Evolutionary conservation across 129 eudicot genomes (phyloP).

Genomic region (Artemisia argyi): DNA sequence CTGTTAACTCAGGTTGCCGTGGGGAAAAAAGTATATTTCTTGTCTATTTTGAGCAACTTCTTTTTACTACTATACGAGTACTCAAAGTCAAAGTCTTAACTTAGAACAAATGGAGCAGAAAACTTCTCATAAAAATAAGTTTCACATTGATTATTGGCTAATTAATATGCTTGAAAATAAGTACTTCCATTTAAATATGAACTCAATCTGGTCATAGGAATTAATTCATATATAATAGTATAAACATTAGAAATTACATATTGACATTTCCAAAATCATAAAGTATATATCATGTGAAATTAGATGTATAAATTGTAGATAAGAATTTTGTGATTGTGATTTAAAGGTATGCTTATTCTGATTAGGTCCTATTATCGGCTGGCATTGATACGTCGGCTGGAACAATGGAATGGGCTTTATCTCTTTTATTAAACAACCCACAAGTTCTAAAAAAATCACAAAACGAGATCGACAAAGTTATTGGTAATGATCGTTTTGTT

Average conservation of each 20-base stretch:
- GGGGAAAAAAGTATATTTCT: not conserved
- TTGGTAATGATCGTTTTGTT: slow-evolving; percentile 33
- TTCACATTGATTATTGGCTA: not conserved
- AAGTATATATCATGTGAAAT: not conserved
- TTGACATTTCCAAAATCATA: no score
- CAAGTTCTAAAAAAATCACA: slow-evolving; percentile 35
- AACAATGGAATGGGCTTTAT: slow-evolving; percentile 54
- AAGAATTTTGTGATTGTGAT: not conserved
- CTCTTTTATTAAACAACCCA: slow-evolving; percentile 49
- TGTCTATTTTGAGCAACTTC: not conserved
- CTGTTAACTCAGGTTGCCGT: not conserved
- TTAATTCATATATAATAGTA: no score
- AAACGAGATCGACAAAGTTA: slow-evolving; percentile 25
- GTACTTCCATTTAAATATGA: no score
- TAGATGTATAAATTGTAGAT: not conserved
- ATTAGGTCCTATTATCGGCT: slow-evolving; percentile 30
- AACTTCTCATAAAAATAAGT: not conserved
- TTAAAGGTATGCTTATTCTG: not conserved
- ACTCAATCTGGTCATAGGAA: no score
- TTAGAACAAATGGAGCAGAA: not conserved
- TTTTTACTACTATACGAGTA: not conserved
- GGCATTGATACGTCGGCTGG: slow-evolving; percentile 41
- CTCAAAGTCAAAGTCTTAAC: not conserved
- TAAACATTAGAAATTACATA: no score
- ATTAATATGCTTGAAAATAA: not conserved